phyloP scores from a whole-genome alignment of 192 early-diverging fungal genomes.

The Backusella tarrabulga region DNA sequence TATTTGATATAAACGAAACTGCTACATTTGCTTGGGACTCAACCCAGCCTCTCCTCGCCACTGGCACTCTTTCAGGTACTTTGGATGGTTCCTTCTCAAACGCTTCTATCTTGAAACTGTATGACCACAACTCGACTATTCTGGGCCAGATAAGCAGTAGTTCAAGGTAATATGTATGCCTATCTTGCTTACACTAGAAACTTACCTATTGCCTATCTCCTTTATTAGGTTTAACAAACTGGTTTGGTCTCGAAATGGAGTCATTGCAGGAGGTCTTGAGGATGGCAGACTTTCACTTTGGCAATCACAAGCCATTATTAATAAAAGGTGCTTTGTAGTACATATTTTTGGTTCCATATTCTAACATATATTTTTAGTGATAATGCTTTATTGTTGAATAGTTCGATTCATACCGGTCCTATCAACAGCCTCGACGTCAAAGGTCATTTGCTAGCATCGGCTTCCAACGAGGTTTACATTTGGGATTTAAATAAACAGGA shows the following conservation, averaged over 20 bases:
- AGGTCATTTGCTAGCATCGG: slow-evolving; percentile 82
- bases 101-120: slow-evolving; percentile 84
- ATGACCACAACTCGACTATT: slow-evolving; percentile 44
- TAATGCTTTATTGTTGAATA: slow-evolving; percentile 27
- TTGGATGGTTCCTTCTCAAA: slow-evolving; percentile 92
- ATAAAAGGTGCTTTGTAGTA: slow-evolving; percentile 39
- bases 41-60: slow-evolving; percentile 71
- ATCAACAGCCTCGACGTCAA: slow-evolving; percentile 93
- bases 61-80: slow-evolving; percentile 92
- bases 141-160: slow-evolving; percentile 45
- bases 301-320: slow-evolving; percentile 75
- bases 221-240: slow-evolving; percentile 82
- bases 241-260: slow-evolving; percentile 78
- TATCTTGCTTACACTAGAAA: too few relatives aligned
- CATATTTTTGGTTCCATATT: neutral
- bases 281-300: slow-evolving; percentile 91
- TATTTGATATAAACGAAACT: slow-evolving; percentile 70
- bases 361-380: neutral
- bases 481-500: slow-evolving; percentile 92
- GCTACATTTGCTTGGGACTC: slow-evolving; percentile 88
- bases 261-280: slow-evolving; percentile 93
- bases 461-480: slow-evolving; percentile 85
- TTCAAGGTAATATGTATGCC: slow-evolving; percentile 54
- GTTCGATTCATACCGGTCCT: slow-evolving; percentile 78
- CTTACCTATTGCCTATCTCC: neutral